These are phyloP conservation scores for Salix viminalis DNA, from an alignment of 345 rosid genomes.

Conservation along the genomic window DNA sequence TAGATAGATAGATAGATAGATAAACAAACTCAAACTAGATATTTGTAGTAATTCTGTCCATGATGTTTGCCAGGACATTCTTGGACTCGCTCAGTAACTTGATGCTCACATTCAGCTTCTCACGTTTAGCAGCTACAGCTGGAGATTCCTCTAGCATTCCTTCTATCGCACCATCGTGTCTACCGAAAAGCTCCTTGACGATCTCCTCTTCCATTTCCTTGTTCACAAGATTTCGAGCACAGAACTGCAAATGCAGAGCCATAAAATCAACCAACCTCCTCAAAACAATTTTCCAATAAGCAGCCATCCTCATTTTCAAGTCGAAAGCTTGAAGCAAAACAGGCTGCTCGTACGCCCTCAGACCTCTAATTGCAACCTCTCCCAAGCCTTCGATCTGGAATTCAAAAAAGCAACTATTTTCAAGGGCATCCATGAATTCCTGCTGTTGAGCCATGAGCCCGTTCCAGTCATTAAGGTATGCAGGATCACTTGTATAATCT, in stretches of 20 bases:
- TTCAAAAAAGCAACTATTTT: rapidly evolving
- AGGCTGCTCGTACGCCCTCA: slow-evolving; percentile 6
- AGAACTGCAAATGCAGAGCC: slow-evolving; percentile 24
- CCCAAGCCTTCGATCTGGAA: slow-evolving; percentile 13
- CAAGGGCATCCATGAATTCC: background rate
- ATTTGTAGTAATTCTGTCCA: background rate
- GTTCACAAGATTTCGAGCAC: slow-evolving; percentile 20
- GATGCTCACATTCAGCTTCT: slow-evolving; percentile 23
- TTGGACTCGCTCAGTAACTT: slow-evolving; percentile 30
- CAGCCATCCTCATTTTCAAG: slow-evolving; percentile 3
- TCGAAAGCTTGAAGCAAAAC: background rate
- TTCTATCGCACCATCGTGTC: background rate
- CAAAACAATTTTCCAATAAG: slow-evolving; percentile 29
- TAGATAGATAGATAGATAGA: no score
- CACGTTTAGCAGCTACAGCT: slow-evolving; percentile 23
- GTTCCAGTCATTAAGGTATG: slow-evolving; percentile 25
- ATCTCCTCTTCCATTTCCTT: slow-evolving; percentile 24
- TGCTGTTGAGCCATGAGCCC: slow-evolving; percentile 13
- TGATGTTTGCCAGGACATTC: slow-evolving; percentile 12
- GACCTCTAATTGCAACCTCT: background rate
- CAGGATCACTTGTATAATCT: slow-evolving; percentile 35
- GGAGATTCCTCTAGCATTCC: slow-evolving; percentile 29
- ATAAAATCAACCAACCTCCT: slow-evolving; percentile 30
- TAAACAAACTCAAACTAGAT: no score
- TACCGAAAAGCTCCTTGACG: slow-evolving; percentile 16